phyloP scores from a whole-genome alignment of 75 land plant genomes.

The Picea glauca region DNA sequence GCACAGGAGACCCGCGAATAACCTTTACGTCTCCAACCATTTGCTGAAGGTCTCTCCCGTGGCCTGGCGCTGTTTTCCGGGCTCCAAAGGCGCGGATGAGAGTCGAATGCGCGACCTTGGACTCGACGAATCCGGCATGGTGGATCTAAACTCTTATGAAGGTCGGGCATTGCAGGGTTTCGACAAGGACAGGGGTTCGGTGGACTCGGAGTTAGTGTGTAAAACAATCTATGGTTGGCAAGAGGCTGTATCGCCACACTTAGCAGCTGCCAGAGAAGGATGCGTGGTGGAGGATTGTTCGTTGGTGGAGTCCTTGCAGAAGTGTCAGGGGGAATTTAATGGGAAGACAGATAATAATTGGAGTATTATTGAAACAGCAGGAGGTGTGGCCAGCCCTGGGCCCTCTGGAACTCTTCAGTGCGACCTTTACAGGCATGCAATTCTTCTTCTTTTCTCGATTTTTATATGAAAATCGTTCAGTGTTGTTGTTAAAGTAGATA shows the following conservation, averaged over 20 bases:
- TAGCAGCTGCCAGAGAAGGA: conserved; percentile 74
- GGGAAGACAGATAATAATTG: conserved; percentile 7
- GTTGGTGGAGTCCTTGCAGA: conserved; percentile 30
- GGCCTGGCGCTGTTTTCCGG: conserved; percentile 9
- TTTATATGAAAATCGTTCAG: no score
- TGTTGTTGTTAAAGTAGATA: no score
- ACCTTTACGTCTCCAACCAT: conserved; percentile 48
- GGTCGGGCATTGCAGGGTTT: conserved; percentile 16
- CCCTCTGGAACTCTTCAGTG: conserved; percentile 93
- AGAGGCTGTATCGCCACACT: conserved; percentile 83
- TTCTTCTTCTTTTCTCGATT: neutral
- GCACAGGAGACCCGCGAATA: conserved; percentile 15
- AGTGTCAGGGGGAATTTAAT: conserved; percentile 15
- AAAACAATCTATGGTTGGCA: conserved; percentile 82
- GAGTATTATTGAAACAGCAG: conserved; percentile 87
- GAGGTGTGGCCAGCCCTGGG: conserved; percentile 97
- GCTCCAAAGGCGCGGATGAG: neutral
- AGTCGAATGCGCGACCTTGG: conserved; percentile 9
- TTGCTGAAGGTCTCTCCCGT: conserved; percentile 49
- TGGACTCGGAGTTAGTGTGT: conserved; percentile 32
- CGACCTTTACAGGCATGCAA: conserved; percentile 71
- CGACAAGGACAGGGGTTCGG: conserved; percentile 8
- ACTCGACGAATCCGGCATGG: neutral
- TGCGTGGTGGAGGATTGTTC: conserved; percentile 42
- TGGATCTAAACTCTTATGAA: neutral